Evolutionary conservation across 176 grass and related monocot species (phyloP).

Genomic region (bread wheat (Triticum aestivum)): IWGSC_CS_RefSeq_v2.1 NC_057807.1:615312776-615313275

Average conservation of each 20-base stretch:
- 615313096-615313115: slow-evolving; percentile 51
- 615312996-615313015: slow-evolving; percentile 44
- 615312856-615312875: too few relatives aligned
- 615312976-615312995: slow-evolving; percentile 33
- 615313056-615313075: slow-evolving; percentile 52
- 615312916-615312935: slow-evolving; percentile 64
- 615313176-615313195: slow-evolving; percentile 37
- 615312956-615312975: slow-evolving; percentile 48
- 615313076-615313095: slow-evolving; percentile 52
- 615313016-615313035: slow-evolving; percentile 41
- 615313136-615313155: slow-evolving; percentile 64
- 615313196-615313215: not conserved
- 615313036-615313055: slow-evolving; percentile 24
- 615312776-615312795: too few relatives aligned
- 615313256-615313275: slow-evolving; percentile 54
- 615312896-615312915: slow-evolving; percentile 24
- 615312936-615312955: slow-evolving; percentile 40
- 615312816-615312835: too few relatives aligned
- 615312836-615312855: too few relatives aligned
- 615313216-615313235: slow-evolving; percentile 21
- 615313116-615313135: slow-evolving; percentile 60
- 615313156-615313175: slow-evolving; percentile 62
- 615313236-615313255: slow-evolving; percentile 32
- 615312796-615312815: too few relatives aligned
- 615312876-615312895: not conserved